Evolutionary conservation across 2,329 filamentous ascomycete species (phyloP).

Genomic region (Rhynchosporium secalis): DNA sequence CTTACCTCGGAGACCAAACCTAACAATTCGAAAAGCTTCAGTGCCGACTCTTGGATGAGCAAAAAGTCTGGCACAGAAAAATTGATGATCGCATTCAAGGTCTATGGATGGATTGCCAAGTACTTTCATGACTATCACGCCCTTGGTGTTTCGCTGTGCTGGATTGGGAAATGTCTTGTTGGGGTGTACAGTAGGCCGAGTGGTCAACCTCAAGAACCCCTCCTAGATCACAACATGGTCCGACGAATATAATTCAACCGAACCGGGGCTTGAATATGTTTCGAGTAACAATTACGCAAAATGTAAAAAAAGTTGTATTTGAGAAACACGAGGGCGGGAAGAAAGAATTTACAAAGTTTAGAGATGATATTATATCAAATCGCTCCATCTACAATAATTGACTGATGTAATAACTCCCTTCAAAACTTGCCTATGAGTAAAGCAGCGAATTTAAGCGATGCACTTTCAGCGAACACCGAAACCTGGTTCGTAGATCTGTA

Average conservation of each 20-base stretch:
- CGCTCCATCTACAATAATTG: too few species aligned
- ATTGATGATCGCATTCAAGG: background rate
- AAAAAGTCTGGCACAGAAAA: background rate
- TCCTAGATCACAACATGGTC: background rate
- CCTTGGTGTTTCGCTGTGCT: slow-evolving; percentile 1
- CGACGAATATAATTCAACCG: background rate
- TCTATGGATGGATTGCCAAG: background rate
- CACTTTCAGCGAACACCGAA: background rate
- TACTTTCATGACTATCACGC: background rate
- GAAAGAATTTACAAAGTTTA: too few species aligned
- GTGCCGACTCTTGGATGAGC: background rate
- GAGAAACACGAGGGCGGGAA: background rate
- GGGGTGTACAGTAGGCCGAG: background rate
- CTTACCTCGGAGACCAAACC: background rate
- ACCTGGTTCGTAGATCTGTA: background rate
- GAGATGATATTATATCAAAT: too few species aligned
- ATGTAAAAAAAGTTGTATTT: background rate
- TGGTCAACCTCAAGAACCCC: background rate
- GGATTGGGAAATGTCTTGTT: background rate
- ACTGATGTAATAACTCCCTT: background rate
- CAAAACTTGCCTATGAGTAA: background rate
- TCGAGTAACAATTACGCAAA: background rate
- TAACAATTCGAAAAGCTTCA: too few species aligned
- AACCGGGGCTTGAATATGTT: background rate
- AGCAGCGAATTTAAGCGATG: background rate